phyloP scores from a whole-genome alignment of 179 eudicot genomes.

The Beta macrorhiza region DNA sequence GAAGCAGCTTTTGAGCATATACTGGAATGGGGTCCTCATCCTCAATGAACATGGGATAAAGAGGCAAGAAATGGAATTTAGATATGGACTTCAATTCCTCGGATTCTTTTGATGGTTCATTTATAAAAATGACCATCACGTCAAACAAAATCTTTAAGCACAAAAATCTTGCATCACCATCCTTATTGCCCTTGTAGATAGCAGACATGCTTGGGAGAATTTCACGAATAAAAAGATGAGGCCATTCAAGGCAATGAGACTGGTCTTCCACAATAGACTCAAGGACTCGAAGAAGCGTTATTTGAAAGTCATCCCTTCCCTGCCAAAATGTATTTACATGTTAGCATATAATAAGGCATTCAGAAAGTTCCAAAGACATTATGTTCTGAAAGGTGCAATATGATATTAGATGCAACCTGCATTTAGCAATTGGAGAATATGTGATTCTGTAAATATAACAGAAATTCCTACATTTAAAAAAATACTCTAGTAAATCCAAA shows the following conservation, averaged over 20 bases:
- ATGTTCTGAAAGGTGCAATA: too few relatives aligned
- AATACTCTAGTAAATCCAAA: background rate
- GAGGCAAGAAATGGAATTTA: constrained; percentile 66
- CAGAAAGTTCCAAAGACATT: too few relatives aligned
- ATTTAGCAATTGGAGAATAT: too few relatives aligned
- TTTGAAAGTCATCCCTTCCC: constrained; percentile 96
- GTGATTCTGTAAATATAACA: background rate
- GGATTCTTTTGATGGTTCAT: constrained; percentile 47
- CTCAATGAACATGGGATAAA: constrained; percentile 75
- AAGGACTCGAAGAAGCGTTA: constrained; percentile 74
- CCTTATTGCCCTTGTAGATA: constrained; percentile 87
- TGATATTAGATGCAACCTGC: too few relatives aligned
- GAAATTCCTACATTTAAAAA: background rate
- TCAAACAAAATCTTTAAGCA: constrained; percentile 91
- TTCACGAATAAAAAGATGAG: constrained; percentile 50
- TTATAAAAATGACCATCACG: constrained; percentile 68
- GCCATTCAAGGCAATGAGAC: constrained; percentile 48
- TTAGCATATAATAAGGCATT: too few relatives aligned
- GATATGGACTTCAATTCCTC: constrained; percentile 67
- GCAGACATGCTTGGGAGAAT: constrained; percentile 83
- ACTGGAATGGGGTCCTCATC: constrained; percentile 95
- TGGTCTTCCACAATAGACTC: constrained; percentile 80
- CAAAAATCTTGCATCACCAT: constrained; percentile 88
- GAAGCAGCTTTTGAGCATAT: constrained; percentile 94
- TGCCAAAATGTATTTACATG: constrained; percentile 28